phyloP scores from a whole-genome alignment of 768 basidiomycete genomes.

The Saitozyma sp. region DNA sequence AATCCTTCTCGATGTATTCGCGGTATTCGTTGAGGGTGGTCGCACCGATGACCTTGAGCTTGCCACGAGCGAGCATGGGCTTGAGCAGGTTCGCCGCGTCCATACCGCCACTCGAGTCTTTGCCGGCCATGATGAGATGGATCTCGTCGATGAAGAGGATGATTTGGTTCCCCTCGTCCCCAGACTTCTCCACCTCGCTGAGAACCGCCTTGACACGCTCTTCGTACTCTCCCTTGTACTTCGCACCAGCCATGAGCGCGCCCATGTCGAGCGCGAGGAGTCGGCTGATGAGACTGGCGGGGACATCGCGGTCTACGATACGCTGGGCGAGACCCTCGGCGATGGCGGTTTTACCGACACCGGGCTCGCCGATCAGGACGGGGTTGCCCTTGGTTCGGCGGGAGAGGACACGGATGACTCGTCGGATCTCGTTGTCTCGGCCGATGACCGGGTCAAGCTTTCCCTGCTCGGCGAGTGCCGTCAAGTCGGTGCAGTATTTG shows the following conservation, averaged over 20 bases:
- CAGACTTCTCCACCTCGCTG: constrained; percentile 86
- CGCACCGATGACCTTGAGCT: constrained; percentile 69
- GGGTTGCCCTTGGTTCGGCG: constrained; percentile 89
- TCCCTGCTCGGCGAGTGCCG: constrained; percentile 53
- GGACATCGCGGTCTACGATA: constrained; percentile 81
- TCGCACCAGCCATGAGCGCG: constrained; percentile 62
- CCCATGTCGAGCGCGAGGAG: constrained; percentile 82
- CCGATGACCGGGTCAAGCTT: constrained; percentile 56
- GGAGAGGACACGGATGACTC: constrained; percentile 78
- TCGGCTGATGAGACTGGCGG: constrained; percentile 48
- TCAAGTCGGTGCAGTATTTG: constrained; percentile 60
- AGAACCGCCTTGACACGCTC: constrained; percentile 91
- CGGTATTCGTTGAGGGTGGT: constrained; percentile 90
- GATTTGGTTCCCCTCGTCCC: constrained; percentile 72
- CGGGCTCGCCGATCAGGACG: constrained; percentile 79
- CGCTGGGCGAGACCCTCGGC: constrained; percentile 94
- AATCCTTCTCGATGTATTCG: constrained; percentile 64
- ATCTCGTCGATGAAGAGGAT: constrained; percentile 92
- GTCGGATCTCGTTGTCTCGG: constrained; percentile 80
- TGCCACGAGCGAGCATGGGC: constrained; percentile 74
- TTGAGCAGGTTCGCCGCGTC: constrained; percentile 88
- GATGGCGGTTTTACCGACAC: constrained; percentile 94
- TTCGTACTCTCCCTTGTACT: constrained; percentile 93
- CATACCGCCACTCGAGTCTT: constrained; percentile 74
- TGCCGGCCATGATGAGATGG: constrained; percentile 87